Evolutionary conservation across 345 rosid species (phyloP), one percentile per base, ranked within the genome.

Genomic region (Limnanthes douglasii): DNA sequence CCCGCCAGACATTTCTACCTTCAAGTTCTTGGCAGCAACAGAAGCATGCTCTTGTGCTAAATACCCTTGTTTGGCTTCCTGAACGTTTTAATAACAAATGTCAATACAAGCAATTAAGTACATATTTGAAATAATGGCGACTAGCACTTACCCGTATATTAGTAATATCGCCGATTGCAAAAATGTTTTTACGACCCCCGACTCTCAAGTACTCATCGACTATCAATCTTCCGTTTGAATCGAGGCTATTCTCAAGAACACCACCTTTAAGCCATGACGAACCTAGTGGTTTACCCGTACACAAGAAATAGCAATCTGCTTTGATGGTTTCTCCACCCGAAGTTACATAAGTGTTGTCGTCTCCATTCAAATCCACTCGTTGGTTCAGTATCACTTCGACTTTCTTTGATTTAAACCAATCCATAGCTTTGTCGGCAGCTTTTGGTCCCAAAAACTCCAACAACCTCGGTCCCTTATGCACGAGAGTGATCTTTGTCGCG

Each of bases 11-110:
- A 75, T 66, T 60, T 70, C 31, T 35, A 60, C n/a, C 67, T 75
- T 78, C 62, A 82, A 26, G 68, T 86, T 86, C 61, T 69, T 66
- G 4, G 69, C 75, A 28, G 45, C 81, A 38, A 78, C 65, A 23
- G 4, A 8, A 23, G 88, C 86, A 48, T 82, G 94, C 9, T 13
- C 61, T 27, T 78, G 75, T 1, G 93, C 97, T 39, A 75, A 29
- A 36, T 64, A 75, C 26, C 92, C 97, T 59, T 82, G 94, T 28
- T 82, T 73, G 45, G 61, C 56, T 59, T 86, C 97, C 96, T 81
- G 65, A 7, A n/a, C n/a, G n/a, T n/a, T n/a, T n/a, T n/a, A n/a
- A n/a, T n/a, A n/a, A n/a, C n/a, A n/a, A n/a, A n/a, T n/a, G n/a
- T n/a, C n/a, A n/a, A n/a, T n/a, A n/a, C n/a, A n/a, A n/a, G n/a